These are phyloP conservation scores for Lathyrus tuberosus DNA, from an alignment of 306 rosid genomes.

Conservation along the genomic window DNA sequence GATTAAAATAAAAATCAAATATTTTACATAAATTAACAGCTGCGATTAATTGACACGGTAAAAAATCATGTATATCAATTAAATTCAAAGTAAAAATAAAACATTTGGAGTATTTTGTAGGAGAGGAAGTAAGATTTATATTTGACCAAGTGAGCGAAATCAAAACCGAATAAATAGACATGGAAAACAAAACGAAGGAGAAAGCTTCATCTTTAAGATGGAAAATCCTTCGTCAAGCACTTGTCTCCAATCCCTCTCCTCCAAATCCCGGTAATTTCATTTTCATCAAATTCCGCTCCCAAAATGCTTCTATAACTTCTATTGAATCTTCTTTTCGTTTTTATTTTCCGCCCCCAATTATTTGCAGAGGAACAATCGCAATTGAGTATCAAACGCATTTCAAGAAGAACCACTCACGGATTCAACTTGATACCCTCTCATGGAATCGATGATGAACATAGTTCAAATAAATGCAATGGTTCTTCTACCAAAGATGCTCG, in stretches of 20 bases:
- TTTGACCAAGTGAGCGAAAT: neutral
- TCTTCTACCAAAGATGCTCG: constrained; percentile 55
- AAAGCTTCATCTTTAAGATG: constrained; percentile 77
- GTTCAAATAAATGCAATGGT: constrained; percentile 22
- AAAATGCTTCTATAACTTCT: constrained; percentile 2
- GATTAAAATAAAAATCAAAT: no score
- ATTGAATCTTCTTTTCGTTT: neutral
- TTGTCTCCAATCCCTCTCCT: constrained; percentile 50
- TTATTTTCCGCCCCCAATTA: no score
- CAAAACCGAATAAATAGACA: neutral
- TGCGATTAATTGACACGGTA: no score
- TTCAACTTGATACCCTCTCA: constrained; percentile 76
- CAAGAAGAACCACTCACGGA: constrained; percentile 68
- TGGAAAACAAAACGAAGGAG: constrained; percentile 36
- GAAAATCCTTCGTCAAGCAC: constrained; percentile 77
- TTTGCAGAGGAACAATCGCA: constrained; percentile 57
- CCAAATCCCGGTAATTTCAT: constrained; percentile 38
- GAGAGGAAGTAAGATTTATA: no score
- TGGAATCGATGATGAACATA: constrained; percentile 37
- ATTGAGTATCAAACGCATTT: constrained; percentile 52
- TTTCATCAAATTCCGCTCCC: neutral
- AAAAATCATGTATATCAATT: no score
- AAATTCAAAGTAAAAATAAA: no score
- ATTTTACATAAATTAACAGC: no score
- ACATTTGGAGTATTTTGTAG: no score